These are phyloP conservation scores for Ganoderma resinaceum DNA, from an alignment of 1,284 basidiomycete species.

Conservation along the genomic window DNA sequence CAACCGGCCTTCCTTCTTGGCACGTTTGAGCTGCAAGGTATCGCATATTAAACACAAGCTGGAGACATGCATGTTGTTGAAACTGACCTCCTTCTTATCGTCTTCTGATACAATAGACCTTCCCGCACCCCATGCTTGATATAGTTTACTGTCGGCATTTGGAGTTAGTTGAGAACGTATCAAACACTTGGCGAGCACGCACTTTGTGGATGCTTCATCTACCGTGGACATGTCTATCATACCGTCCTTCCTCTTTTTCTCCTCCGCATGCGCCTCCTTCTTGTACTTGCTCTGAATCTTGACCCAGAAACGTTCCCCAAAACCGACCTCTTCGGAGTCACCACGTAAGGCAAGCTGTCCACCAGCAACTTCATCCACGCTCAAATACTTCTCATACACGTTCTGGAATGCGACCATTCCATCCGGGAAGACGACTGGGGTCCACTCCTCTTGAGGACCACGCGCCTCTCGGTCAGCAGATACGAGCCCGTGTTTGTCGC, in stretches of 20 bases:
- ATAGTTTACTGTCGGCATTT: slow-evolving; percentile 61
- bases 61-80: slow-evolving; percentile 16
- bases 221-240: slow-evolving; percentile 59
- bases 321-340: slow-evolving; percentile 84
- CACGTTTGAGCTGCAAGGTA: slow-evolving; percentile 72
- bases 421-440: slow-evolving; percentile 74
- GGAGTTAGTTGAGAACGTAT: neutral
- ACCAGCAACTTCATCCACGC: slow-evolving; percentile 85
- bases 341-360: slow-evolving; percentile 79
- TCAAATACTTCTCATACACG: slow-evolving; percentile 84
- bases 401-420: slow-evolving; percentile 88
- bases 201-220: slow-evolving; percentile 78
- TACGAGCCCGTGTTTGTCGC: slow-evolving; percentile 83
- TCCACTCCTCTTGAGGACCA: slow-evolving; percentile 90
- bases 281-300: slow-evolving; percentile 93
- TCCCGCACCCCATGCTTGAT: slow-evolving; percentile 90
- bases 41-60: neutral
- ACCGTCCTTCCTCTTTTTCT: slow-evolving; percentile 78
- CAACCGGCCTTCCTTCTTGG: slow-evolving; percentile 86
- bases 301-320: slow-evolving; percentile 83
- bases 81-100: slow-evolving; percentile 72
- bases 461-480: slow-evolving; percentile 84
- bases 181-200: slow-evolving; percentile 41
- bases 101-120: slow-evolving; percentile 73
- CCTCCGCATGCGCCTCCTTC: slow-evolving; percentile 84